These are phyloP conservation scores for Boletus bicolor DNA, from an alignment of 768 basidiomycete species.

Conservation along the genomic window DNA sequence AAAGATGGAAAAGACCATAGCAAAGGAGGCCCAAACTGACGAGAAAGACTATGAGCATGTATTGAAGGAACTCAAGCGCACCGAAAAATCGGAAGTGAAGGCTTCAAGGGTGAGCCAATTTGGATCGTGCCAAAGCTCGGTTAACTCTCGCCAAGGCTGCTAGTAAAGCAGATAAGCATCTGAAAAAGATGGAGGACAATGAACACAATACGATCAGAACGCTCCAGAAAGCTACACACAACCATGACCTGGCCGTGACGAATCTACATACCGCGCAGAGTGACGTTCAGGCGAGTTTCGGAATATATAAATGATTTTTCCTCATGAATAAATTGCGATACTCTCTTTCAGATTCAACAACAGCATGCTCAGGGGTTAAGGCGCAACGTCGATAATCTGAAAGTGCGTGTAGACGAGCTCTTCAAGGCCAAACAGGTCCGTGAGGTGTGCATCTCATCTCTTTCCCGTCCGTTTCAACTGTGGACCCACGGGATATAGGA, in stretches of 20 bases:
- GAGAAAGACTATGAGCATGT: conserved; percentile 48
- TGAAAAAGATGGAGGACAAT: conserved; percentile 46
- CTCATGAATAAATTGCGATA: neutral
- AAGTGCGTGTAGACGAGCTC: conserved; percentile 19
- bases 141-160: conserved; percentile 32
- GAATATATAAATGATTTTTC: neutral
- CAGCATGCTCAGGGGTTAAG: conserved; percentile 21
- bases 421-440: conserved; percentile 19
- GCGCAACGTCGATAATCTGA: conserved; percentile 18
- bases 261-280: conserved; percentile 42
- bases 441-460: conserved; percentile 15
- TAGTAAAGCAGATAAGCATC: conserved; percentile 45
- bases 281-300: conserved; percentile 39
- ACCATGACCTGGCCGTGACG: conserved; percentile 48
- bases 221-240: conserved; percentile 50
- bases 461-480: neutral
- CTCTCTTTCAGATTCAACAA: conserved; percentile 22
- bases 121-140: neutral
- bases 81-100: conserved; percentile 53
- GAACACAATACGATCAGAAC: conserved; percentile 51
- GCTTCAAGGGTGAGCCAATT: conserved; percentile 44
- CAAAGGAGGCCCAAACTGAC: conserved; percentile 52
- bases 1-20: conserved; percentile 43
- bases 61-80: conserved; percentile 48
- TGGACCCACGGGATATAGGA: conserved; percentile 2